These are phyloP conservation scores for Elsinoe ampelina DNA, from an alignment of 2,329 filamentous ascomycete genomes.

Conservation along the genomic window DNA sequence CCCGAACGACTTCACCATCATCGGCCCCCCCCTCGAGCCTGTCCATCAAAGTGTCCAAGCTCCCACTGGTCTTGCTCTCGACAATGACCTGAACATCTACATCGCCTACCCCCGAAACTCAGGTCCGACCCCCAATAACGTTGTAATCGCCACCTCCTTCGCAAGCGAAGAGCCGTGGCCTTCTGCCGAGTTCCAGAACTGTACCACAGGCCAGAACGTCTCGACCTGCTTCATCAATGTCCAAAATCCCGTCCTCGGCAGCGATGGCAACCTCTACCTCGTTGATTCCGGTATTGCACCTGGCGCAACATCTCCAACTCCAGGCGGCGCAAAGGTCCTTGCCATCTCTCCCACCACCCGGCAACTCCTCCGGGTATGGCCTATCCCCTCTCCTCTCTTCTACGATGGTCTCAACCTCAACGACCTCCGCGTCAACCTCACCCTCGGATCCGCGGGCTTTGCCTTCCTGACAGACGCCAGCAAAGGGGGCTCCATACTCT, in stretches of 20 bases:
- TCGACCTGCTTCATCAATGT: conserved; percentile 39
- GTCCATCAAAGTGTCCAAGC: conserved; percentile 31
- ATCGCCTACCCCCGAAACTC: conserved; percentile 35
- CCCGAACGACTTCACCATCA: conserved; percentile 30
- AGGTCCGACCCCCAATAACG: conserved; percentile 30
- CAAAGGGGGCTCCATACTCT: conserved; percentile 30
- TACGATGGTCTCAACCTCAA: conserved; percentile 33
- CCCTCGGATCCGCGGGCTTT: conserved; percentile 31
- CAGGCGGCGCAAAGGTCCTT: conserved; percentile 35
- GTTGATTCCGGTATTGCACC: conserved; percentile 34
- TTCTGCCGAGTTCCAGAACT: conserved; percentile 33
- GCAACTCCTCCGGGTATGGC: conserved; percentile 29
- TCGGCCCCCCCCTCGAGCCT: conserved; percentile 29
- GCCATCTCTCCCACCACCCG: conserved; percentile 30
- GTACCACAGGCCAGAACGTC: conserved; percentile 29
- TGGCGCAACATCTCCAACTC: conserved; percentile 23
- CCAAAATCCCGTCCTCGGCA: conserved; percentile 37
- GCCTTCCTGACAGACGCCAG: conserved; percentile 36
- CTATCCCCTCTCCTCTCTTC: conserved; percentile 29
- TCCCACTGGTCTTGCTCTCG: conserved; percentile 34
- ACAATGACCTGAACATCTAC: conserved; percentile 31
- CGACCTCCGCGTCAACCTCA: conserved; percentile 37
- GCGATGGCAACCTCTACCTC: conserved; percentile 32
- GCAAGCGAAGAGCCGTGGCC: conserved; percentile 33
- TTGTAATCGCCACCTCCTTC: conserved; percentile 32